phyloP scores from a whole-genome alignment of 2,329 filamentous ascomycete genomes.

The Diaporthe eres region DNA sequence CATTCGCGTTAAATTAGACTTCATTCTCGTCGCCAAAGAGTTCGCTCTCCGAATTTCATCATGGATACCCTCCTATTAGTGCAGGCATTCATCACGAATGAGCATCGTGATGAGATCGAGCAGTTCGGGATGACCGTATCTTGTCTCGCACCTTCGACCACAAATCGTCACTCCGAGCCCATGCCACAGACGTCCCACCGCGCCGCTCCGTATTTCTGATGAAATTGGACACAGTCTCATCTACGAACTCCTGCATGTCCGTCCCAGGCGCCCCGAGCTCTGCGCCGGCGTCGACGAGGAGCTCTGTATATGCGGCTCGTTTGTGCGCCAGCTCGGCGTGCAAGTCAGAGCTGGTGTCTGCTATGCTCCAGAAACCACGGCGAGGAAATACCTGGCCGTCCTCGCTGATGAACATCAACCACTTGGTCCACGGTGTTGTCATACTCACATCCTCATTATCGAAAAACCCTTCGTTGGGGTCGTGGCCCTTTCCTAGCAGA shows the following conservation, averaged over 20 bases:
- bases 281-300: not conserved
- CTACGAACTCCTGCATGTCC: not conserved
- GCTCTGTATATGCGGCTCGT: not conserved
- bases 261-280: not conserved
- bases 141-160: slow-evolving; percentile 2
- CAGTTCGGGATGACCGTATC: not conserved
- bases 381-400: not conserved
- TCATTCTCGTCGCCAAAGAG: not conserved
- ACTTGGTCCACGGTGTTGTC: not conserved
- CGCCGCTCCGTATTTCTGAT: fast-evolving
- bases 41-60: not conserved
- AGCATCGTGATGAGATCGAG: not conserved
- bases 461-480: not conserved
- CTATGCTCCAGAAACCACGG: not conserved
- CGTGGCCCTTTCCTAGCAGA: not conserved
- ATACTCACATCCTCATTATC: fast-evolving
- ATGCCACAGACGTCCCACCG: not conserved
- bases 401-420: not conserved
- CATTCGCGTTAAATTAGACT: not conserved
- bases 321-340: not conserved
- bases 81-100: too few relatives aligned
- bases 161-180: not conserved
- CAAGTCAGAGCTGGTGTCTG: not conserved
- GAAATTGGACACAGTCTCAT: not conserved
- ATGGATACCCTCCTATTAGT: not conserved